Percentiles rank a stretch among this genome's conserved stretches.
phyloP scores from a whole-genome alignment of 2,329 filamentous ascomycete genomes.

The Calonectria pauciramosa region DNA sequence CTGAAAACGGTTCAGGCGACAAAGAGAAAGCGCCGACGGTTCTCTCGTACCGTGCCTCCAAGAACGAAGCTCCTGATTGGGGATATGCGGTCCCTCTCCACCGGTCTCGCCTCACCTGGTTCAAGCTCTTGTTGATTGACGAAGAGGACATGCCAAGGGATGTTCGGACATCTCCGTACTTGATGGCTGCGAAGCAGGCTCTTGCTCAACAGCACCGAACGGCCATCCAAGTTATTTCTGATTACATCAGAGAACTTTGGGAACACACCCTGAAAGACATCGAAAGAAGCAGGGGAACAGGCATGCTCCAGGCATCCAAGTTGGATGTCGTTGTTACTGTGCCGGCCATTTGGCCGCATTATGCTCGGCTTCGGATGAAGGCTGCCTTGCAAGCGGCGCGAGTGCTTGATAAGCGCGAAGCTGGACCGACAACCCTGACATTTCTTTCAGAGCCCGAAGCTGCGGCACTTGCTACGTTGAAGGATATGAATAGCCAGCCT shows the following conservation, averaged over 20 bases:
- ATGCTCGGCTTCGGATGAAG: conserved; percentile 54
- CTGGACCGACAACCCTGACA: conserved; percentile 48
- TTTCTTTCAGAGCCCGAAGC: conserved; percentile 63
- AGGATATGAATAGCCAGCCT: conserved; percentile 41
- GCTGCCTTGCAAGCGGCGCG: conserved; percentile 52
- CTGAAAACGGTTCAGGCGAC: conserved; percentile 42
- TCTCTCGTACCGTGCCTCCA: conserved; percentile 38
- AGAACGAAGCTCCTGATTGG: conserved; percentile 40
- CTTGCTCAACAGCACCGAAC: conserved; percentile 38
- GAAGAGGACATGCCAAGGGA: conserved; percentile 48
- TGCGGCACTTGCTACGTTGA: conserved; percentile 56
- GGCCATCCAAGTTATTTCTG: conserved; percentile 47
- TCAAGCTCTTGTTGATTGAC: conserved; percentile 58
- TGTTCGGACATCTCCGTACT: conserved; percentile 40
- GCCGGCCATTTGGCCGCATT: conserved; percentile 61
- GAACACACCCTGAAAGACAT: conserved; percentile 46
- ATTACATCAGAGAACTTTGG: conserved; percentile 54
- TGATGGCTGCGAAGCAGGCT: conserved; percentile 29
- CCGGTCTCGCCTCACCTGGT: conserved; percentile 51
- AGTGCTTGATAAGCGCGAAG: conserved; percentile 46
- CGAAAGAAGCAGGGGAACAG: conserved; percentile 35
- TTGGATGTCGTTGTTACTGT: conserved; percentile 58
- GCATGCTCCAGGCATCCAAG: conserved; percentile 35
- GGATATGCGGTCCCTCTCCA: conserved; percentile 49
- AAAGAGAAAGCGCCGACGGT: conserved; percentile 50